Evolutionary conservation across 192 early-diverging fungal species (phyloP).

Genomic region (Glomus cerebriforme): DNA sequence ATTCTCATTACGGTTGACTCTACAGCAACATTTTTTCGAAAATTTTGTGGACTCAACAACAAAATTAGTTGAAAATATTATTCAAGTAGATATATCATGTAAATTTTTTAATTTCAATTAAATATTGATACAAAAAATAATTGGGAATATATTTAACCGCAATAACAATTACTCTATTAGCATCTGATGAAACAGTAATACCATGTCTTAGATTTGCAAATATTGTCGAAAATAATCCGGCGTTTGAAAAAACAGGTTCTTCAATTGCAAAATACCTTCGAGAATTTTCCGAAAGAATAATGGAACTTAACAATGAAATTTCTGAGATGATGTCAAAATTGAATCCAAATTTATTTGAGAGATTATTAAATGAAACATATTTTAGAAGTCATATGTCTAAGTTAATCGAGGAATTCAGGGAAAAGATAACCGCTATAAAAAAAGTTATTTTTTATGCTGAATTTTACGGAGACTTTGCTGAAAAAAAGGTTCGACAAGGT

Average conservation of each 20-base stretch:
- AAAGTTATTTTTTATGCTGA: neutral
- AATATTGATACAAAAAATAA: too few species aligned
- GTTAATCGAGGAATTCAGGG: neutral
- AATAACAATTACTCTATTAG: neutral
- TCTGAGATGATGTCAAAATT: neutral
- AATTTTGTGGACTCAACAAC: neutral
- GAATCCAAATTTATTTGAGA: neutral
- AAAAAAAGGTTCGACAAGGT: neutral
- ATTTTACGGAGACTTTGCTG: neutral
- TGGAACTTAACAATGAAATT: neutral
- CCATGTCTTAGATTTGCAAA: conserved; percentile 1
- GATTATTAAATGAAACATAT: neutral
- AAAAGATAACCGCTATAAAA: neutral
- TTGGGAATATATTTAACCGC: too few species aligned
- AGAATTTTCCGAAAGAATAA: neutral
- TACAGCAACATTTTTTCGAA: neutral
- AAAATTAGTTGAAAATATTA: neutral
- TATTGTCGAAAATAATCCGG: conserved; percentile 13
- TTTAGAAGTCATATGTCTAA: neutral
- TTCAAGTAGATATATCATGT: conserved; percentile 3
- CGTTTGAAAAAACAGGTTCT: neutral
- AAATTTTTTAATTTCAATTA: neutral
- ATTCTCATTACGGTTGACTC: neutral
- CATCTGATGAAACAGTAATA: neutral
- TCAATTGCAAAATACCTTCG: neutral